Percentiles rank a stretch among this genome's conserved stretches.
These are phyloP conservation scores for Serpula lacrymans DNA, from an alignment of 768 basidiomycete species.

Conservation along the genomic window DNA sequence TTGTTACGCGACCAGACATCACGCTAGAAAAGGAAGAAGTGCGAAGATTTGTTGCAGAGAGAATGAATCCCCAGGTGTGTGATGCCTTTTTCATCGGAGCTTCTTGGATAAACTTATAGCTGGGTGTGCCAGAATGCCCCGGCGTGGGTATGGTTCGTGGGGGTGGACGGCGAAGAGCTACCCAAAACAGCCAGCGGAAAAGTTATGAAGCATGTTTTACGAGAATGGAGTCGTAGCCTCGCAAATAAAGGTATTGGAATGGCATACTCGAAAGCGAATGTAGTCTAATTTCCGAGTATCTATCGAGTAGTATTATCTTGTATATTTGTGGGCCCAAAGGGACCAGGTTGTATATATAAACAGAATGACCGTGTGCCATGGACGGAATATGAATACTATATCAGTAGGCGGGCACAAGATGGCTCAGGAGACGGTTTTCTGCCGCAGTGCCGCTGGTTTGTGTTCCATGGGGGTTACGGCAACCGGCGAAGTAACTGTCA, in stretches of 20 bases:
- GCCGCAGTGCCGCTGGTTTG: background rate
- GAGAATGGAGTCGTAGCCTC: slow-evolving; percentile 63
- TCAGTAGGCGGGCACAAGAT: slow-evolving; percentile 1
- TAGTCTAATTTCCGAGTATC: no score
- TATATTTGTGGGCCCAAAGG: no score
- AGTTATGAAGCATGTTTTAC: slow-evolving; percentile 76
- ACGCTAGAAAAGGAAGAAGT: slow-evolving; percentile 49
- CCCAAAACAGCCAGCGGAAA: slow-evolving; percentile 90
- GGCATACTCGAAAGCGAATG: no score
- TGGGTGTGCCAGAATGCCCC: slow-evolving; percentile 59
- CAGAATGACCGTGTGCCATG: no score
- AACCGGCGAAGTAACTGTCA: no score
- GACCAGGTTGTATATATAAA: no score
- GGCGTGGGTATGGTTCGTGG: slow-evolving; percentile 80
- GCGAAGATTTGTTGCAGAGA: slow-evolving; percentile 46
- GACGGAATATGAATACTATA: no score
- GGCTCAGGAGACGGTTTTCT: background rate
- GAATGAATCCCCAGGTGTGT: slow-evolving; percentile 79
- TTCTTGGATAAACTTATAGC: background rate
- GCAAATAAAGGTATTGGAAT: slow-evolving; percentile 43
- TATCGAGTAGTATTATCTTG: no score
- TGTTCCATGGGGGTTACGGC: no score
- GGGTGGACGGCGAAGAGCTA: slow-evolving; percentile 62
- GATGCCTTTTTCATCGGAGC: no score
- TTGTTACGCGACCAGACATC: slow-evolving; percentile 45